phyloP scores from a whole-genome alignment of 2,329 filamentous ascomycete species.

The Cladosporium halotolerans region DNA sequence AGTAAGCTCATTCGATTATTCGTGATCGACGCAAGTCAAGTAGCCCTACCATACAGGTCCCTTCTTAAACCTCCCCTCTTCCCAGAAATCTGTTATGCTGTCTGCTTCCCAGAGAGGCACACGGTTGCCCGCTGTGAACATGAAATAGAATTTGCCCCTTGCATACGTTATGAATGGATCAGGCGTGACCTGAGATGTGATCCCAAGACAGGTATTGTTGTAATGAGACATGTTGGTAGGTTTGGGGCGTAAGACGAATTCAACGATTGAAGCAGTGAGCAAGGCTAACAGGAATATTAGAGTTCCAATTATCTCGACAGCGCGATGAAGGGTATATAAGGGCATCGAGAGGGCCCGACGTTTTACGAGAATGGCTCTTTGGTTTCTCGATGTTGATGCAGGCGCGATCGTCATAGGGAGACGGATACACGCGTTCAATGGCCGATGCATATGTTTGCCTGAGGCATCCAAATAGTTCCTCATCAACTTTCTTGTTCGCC shows the following conservation, averaged over 20 bases:
- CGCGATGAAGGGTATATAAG: too few relatives aligned
- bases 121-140: conserved; percentile 40
- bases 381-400: not conserved
- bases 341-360: too few relatives aligned
- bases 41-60: conserved; percentile 33
- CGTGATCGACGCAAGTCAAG: not conserved
- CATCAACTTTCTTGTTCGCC: too few relatives aligned
- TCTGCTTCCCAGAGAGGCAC: conserved; percentile 40
- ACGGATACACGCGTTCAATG: not conserved
- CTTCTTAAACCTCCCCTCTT: conserved; percentile 27
- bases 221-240: conserved; percentile 15
- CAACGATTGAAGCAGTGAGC: too few relatives aligned
- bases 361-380: too few relatives aligned
- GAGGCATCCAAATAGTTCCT: too few relatives aligned
- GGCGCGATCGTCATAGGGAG: not conserved
- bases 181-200: conserved; percentile 36
- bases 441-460: too few relatives aligned
- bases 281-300: too few relatives aligned
- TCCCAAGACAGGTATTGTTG: conserved; percentile 35
- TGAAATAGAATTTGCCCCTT: conserved; percentile 41
- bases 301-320: too few relatives aligned
- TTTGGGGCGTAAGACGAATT: too few relatives aligned
- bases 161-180: conserved; percentile 41
- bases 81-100: conserved; percentile 31
- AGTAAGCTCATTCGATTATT: not conserved